Base-by-base conservation (phyloP, 768 basidiomycete genomes). In the Auricularia auricula-judae region DNA sequence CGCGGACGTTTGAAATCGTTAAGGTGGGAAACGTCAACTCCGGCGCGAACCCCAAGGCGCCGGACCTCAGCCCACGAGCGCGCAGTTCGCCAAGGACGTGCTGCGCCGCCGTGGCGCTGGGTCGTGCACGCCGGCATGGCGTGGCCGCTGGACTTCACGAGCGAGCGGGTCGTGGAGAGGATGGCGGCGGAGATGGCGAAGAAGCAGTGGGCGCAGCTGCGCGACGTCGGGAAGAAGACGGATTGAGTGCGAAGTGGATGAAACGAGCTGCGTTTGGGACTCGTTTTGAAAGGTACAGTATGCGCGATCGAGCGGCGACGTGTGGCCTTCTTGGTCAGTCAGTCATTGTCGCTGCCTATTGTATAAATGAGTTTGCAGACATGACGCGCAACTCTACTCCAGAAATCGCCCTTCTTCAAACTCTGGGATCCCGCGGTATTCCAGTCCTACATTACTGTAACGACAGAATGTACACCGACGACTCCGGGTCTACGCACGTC, bases 371-470 rank as follows among this genome's bases (percentile, higher is more conserved):
- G 23, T 23, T 23, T 23, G 23, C 23, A 23, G 23, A 1, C 23
- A 23, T 23, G 23, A 23, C 23, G 23, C 23, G 23, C 1, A 23
- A 23, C 23, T 23, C 23, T 23, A 23, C 23, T 23, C 23, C 23
- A 23, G 23, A 23, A 23, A 23, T 82, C 76, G 36, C 80, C 86
- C 0, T 93, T 92, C 79, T 94, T 93, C 72, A 68, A 70, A 2
- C 74, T 78, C 1, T 93, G 91, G 91, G 79, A 91, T 70, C 82
- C 84, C 0, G 80, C 77, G 0, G 84, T 82, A 3, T 77, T 93
- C 34, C 74, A 77, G 44, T 64, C 77, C n/a, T 92, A 91, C 70
- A 74, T 89, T 23, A 23, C 23, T 23, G 23, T 63, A 79, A 86
- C 35, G 79, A 83, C 65, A 88, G 80, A 2, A 74, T 87, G 3